Conservation (phyloP, 768 basidiomycete species). For the Lentinula sp. region DNA sequence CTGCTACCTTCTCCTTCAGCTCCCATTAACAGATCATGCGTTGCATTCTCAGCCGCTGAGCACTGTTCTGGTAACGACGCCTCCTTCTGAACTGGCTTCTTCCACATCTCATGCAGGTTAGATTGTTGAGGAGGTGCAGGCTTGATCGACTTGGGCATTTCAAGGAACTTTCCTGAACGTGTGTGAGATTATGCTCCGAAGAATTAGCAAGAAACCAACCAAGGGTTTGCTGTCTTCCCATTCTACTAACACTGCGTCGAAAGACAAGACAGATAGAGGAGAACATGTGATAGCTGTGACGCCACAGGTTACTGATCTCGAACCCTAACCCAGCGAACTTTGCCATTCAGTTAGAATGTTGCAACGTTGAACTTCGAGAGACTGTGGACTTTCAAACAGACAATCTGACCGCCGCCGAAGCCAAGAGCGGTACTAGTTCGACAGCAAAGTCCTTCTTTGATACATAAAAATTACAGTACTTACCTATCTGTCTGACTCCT, state of each 20-base stretch:
- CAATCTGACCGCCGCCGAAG: too few relatives aligned
- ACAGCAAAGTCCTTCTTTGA: too few relatives aligned
- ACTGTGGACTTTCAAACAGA: too few relatives aligned
- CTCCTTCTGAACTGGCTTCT: conserved; percentile 33
- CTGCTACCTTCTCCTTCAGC: conserved; percentile 6
- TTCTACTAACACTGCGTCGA: conserved; percentile 16
- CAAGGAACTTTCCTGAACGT: conserved; percentile 63
- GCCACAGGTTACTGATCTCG: background rate
- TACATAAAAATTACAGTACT: too few relatives aligned
- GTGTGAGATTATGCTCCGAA: background rate
- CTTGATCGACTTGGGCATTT: conserved; percentile 66
- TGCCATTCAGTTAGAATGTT: too few relatives aligned
- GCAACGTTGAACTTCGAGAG: too few relatives aligned
- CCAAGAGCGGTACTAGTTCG: too few relatives aligned
- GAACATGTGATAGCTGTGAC: conserved; percentile 25
- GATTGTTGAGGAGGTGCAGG: conserved; percentile 69
- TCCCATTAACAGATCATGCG: conserved; percentile 12
- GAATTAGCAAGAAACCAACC: conserved; percentile 29
- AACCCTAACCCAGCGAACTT: too few relatives aligned
- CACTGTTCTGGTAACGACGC: conserved; percentile 10
- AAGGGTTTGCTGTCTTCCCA: conserved; percentile 73
- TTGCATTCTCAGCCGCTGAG: conserved; percentile 22
- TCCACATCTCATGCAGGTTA: conserved; percentile 75
- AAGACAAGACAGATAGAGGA: background rate
- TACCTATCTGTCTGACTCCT: too few relatives aligned